These are phyloP conservation scores for Penicillium coffeae DNA, from an alignment of 495 filamentous ascomycete species.

Conservation along the genomic window DNA sequence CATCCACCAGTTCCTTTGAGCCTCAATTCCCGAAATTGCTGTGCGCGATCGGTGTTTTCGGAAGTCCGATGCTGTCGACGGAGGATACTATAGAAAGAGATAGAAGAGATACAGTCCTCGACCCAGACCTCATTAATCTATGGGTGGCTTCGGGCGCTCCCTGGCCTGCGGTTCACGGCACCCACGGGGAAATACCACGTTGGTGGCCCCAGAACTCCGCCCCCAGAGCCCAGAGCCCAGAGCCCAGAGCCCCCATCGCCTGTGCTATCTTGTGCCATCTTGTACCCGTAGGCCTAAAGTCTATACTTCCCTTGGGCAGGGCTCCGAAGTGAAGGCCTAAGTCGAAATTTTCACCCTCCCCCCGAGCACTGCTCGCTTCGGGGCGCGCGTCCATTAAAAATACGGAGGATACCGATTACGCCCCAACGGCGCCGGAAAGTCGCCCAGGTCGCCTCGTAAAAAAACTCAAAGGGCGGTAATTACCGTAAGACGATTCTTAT, in stretches of 20 bases:
- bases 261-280: no score
- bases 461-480: slow-evolving; percentile 11
- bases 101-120: no score
- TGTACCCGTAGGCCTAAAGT: no score
- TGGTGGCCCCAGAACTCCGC: neutral
- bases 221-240: neutral
- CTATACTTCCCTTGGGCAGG: no score
- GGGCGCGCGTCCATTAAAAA: neutral
- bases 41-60: no score
- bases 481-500: slow-evolving; percentile 17
- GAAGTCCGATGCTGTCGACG: no score
- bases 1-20: neutral
- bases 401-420: neutral
- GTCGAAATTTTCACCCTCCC: no score
- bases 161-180: neutral
- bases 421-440: neutral
- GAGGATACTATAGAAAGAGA: no score
- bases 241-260: neutral
- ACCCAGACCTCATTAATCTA: no score
- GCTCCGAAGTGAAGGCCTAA: neutral
- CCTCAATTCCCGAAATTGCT: neutral
- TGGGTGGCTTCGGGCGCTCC: neutral
- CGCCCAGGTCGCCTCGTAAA: neutral
- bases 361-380: neutral
- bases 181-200: neutral